These are phyloP conservation scores for Prosopis cineraria DNA, from an alignment of 306 rosid species.

Conservation along the genomic window DNA sequence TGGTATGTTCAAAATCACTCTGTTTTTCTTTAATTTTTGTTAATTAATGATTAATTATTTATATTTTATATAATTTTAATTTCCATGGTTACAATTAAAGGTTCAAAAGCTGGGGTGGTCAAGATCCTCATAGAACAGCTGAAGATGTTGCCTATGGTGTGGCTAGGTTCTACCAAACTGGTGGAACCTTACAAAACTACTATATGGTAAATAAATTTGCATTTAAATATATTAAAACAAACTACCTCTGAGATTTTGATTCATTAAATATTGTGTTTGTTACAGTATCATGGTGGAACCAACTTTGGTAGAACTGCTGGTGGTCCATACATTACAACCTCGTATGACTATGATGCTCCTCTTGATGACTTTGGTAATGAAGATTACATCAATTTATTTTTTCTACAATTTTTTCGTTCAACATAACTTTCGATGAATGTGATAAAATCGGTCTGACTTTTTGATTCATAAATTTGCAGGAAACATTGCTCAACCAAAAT, in stretches of 20 bases:
- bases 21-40: background rate
- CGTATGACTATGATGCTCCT: constrained; percentile 55
- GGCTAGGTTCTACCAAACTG: constrained; percentile 57
- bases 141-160: constrained; percentile 66
- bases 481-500: constrained; percentile 57
- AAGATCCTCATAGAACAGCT: constrained; percentile 57
- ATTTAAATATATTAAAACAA: background rate
- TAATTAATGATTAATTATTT: background rate
- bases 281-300: constrained; percentile 60
- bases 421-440: background rate
- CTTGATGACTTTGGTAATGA: constrained; percentile 22
- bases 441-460: background rate
- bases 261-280: background rate
- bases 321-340: constrained; percentile 49
- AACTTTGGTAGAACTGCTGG: constrained; percentile 54
- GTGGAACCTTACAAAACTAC: constrained; percentile 70
- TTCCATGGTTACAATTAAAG: constrained; percentile 14
- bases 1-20: constrained; percentile 38
- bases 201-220: constrained; percentile 65
- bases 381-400: background rate
- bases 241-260: background rate
- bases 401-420: background rate
- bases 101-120: constrained; percentile 67
- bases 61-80: background rate
- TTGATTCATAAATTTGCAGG: background rate